A percentile compares a stretch with the other conserved stretches of the same genome.
Evolutionary conservation across 768 basidiomycete genomes (phyloP).

Genomic region (Boletales sp.): DNA sequence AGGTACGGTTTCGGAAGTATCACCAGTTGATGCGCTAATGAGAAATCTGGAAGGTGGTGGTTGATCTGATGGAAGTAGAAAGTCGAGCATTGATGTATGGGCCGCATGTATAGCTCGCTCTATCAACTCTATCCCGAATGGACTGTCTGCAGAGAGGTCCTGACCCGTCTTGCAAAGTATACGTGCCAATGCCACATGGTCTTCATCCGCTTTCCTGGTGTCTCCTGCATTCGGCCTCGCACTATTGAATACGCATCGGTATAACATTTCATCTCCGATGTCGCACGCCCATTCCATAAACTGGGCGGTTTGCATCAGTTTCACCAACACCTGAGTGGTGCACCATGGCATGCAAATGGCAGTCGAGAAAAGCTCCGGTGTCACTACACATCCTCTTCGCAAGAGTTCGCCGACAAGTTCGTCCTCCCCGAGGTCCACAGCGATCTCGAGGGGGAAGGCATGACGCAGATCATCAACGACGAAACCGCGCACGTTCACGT

Average conservation of each 20-base stretch:
- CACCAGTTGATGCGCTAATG: background rate
- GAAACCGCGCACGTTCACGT: background rate
- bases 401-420: background rate
- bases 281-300: background rate
- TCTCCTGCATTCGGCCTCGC: constrained; percentile 1
- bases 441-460: background rate
- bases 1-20: background rate
- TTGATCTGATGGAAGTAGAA: background rate
- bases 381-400: background rate
- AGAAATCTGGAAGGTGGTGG: background rate
- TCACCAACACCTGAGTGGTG: background rate
- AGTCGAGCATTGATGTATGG: background rate
- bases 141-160: background rate
- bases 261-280: background rate
- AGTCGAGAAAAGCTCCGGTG: background rate
- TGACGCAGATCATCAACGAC: background rate
- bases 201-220: background rate
- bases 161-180: background rate
- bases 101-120: background rate
- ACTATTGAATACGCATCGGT: background rate
- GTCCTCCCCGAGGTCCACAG: background rate
- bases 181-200: background rate
- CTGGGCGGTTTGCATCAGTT: background rate
- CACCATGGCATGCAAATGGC: constrained; percentile 6
- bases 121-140: background rate